Conservation (phyloP, 495 filamentous ascomycete genomes). For the Tuber borchii region DNA sequence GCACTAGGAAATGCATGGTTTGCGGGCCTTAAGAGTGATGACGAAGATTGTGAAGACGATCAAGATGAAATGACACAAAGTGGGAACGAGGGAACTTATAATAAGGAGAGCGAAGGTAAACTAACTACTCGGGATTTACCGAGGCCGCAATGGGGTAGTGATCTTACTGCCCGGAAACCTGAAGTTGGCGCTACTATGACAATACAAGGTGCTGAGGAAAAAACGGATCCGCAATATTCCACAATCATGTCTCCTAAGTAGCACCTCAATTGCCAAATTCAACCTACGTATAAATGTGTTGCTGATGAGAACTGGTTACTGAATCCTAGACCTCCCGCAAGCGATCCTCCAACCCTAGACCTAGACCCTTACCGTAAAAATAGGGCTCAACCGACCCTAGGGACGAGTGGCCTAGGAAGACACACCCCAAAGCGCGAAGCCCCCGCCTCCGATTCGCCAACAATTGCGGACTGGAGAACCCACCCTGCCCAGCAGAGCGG, state of each 20-base stretch:
- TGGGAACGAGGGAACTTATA: background rate
- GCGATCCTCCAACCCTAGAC: background rate
- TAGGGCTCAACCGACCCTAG: background rate
- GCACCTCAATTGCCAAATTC: background rate
- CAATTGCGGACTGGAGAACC: background rate
- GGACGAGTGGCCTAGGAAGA: too few relatives aligned
- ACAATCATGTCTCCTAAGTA: background rate
- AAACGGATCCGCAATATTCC: background rate
- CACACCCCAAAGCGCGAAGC: background rate
- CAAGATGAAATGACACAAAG: background rate
- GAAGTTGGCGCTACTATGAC: background rate
- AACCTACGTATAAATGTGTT: background rate
- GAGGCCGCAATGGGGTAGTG: background rate
- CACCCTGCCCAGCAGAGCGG: background rate
- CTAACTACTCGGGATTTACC: background rate
- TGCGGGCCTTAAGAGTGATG: background rate
- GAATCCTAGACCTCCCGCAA: background rate
- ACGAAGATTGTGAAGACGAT: background rate
- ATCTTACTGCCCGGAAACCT: background rate
- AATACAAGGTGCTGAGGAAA: background rate
- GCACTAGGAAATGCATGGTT: constrained; percentile 5
- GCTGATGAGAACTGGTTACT: background rate
- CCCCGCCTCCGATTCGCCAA: background rate
- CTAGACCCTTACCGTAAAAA: background rate
- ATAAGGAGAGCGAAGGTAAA: background rate